Percentiles rank a stretch among this genome's conserved stretches.
These are phyloP conservation scores for Anethum foeniculum DNA, from an alignment of 140 eudicot genomes.

Conservation along the genomic window DNA sequence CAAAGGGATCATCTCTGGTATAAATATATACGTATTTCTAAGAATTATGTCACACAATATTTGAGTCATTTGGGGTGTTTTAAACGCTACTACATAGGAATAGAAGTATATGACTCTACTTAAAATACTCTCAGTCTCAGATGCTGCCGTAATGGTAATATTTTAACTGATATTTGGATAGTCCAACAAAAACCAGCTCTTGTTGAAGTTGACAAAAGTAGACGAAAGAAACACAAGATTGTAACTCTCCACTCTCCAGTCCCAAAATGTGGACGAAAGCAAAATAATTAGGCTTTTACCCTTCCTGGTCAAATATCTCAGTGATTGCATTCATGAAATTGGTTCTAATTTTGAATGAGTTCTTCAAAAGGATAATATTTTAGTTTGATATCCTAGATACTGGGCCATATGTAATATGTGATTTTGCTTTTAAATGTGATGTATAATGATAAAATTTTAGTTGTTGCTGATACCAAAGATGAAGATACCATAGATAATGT, in stretches of 20 bases:
- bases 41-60: neutral
- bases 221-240: neutral
- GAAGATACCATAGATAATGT: neutral
- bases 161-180: neutral
- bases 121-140: too few relatives aligned
- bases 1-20: neutral
- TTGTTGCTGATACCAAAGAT: neutral
- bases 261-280: neutral
- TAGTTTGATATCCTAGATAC: neutral
- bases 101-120: too few relatives aligned
- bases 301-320: neutral
- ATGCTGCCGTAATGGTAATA: neutral
- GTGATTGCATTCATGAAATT: neutral
- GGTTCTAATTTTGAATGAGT: neutral
- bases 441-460: neutral
- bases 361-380: neutral
- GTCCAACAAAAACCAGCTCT: neutral
- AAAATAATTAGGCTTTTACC: neutral
- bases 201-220: neutral
- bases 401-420: neutral
- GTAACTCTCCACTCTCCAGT: neutral
- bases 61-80: neutral
- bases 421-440: neutral
- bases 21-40: neutral
- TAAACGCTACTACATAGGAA: neutral